Evolutionary conservation across 495 filamentous ascomycete genomes (phyloP).

Genomic region (Neurospora sp.): DNA sequence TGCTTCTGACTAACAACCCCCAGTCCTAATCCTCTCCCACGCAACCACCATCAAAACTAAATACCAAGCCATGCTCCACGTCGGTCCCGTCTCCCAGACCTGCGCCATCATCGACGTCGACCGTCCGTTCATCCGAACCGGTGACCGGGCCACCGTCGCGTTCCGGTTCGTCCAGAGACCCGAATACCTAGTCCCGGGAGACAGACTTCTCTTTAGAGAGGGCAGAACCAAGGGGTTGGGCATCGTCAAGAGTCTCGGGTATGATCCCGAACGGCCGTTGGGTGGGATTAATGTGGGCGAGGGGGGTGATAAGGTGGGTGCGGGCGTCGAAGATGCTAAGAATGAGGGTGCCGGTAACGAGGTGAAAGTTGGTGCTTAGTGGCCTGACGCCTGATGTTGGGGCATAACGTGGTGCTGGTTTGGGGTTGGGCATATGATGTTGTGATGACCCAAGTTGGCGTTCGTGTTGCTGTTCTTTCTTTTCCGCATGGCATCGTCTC

Average conservation of each 20-base stretch:
- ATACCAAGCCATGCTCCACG: conserved; percentile 98
- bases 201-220: conserved; percentile 87
- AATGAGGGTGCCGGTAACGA: background rate
- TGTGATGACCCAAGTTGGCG: background rate
- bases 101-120: conserved; percentile 98
- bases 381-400: background rate
- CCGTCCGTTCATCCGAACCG: conserved; percentile 87
- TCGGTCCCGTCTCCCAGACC: conserved; percentile 89
- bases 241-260: conserved; percentile 86
- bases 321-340: conserved; percentile 7
- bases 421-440: background rate
- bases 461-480: background rate
- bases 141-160: conserved; percentile 82
- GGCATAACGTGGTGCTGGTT: background rate
- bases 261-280: conserved; percentile 51
- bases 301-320: conserved; percentile 12
- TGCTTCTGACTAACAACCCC: background rate
- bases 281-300: conserved; percentile 4
- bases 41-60: conserved; percentile 98
- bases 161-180: conserved; percentile 95
- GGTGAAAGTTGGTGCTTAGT: conserved; percentile 2
- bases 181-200: conserved; percentile 81
- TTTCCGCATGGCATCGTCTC: background rate
- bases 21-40: conserved; percentile 88
- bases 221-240: conserved; percentile 92